phyloP scores from a whole-genome alignment of 164 flowering plant genomes.

The Amborella trichopoda region DNA sequence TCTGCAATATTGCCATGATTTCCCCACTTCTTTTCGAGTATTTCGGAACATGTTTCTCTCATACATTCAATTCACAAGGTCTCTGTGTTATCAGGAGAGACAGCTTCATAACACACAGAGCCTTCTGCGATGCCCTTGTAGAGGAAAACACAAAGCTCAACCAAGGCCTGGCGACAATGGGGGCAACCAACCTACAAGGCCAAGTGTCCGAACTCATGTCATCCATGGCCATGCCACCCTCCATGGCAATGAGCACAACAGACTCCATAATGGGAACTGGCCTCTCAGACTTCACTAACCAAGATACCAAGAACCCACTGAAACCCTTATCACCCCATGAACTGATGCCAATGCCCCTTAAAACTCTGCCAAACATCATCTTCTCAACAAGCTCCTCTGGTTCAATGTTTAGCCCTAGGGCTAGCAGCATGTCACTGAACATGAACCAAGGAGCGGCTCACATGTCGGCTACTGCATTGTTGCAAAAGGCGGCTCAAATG shows the following conservation, averaged over 20 bases:
- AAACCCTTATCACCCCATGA: conserved; percentile 43
- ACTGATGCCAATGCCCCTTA: conserved; percentile 39
- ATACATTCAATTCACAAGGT: too few species aligned
- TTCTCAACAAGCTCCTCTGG: conserved; percentile 33
- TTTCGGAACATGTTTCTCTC: too few species aligned
- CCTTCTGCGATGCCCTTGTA: conserved; percentile 47
- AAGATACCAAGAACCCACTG: conserved; percentile 33
- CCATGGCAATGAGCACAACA: conserved; percentile 8
- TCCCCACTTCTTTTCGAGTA: too few species aligned
- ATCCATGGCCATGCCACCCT: conserved; percentile 16
- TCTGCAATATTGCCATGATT: too few species aligned
- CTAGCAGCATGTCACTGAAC: too few species aligned
- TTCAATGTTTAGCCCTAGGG: conserved; percentile 38
- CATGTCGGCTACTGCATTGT: conserved; percentile 44
- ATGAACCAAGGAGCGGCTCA: conserved; percentile 13
- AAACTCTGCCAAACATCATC: conserved; percentile 37
- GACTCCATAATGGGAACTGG: conserved; percentile 4
- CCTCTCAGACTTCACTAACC: conserved; percentile 22
- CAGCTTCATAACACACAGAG: conserved; percentile 52
- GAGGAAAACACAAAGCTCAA: conserved; percentile 37
- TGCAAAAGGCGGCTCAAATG: conserved; percentile 61
- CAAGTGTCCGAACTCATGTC: conserved; percentile 19
- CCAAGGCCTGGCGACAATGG: conserved; percentile 13
- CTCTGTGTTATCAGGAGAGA: too few species aligned
- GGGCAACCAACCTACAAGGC: conserved; percentile 14